These are phyloP conservation scores for Amylostereum areolatum DNA, from an alignment of 1,284 basidiomycete genomes.

Conservation along the genomic window DNA sequence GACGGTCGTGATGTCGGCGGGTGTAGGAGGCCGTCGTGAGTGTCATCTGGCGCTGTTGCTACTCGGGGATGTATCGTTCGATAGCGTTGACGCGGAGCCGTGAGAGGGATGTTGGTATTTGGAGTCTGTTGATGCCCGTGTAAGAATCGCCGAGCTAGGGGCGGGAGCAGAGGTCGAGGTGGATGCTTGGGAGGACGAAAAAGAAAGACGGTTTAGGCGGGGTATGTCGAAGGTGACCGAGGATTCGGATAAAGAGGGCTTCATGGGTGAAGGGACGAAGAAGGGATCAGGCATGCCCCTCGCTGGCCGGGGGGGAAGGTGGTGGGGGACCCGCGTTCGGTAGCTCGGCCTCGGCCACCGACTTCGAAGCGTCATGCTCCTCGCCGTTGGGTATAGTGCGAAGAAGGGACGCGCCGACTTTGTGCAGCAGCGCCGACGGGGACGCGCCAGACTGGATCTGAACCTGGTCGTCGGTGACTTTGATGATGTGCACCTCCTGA, in stretches of 20 bases:
- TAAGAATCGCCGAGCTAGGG: constrained; percentile 10
- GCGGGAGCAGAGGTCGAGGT: constrained; percentile 6
- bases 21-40: constrained; percentile 47
- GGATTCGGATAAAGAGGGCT: constrained; percentile 13
- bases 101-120: constrained; percentile 10
- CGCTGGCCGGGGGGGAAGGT: constrained; percentile 61
- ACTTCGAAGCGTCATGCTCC: constrained; percentile 10
- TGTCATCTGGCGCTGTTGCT: constrained; percentile 20
- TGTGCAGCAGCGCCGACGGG: constrained; percentile 31
- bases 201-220: constrained; percentile 4
- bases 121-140: constrained; percentile 13
- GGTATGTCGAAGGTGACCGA: constrained; percentile 10
- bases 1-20: constrained; percentile 35
- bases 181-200: neutral
- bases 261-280: constrained; percentile 5
- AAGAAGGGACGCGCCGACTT: constrained; percentile 30
- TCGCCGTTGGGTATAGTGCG: constrained; percentile 24
- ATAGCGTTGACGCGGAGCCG: constrained; percentile 17
- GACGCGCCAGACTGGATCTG: constrained; percentile 35
- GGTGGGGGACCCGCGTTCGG: constrained; percentile 48
- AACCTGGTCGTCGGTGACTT: constrained; percentile 41
- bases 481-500: constrained; percentile 48
- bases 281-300: constrained; percentile 32
- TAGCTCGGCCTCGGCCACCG: constrained; percentile 10
- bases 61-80: constrained; percentile 10